Percentiles rank a stretch among this genome's conserved stretches.
Evolutionary conservation across 1,139 yeast genomes (phyloP).

Genomic region (Debaryomyces nepalensis): DNA sequence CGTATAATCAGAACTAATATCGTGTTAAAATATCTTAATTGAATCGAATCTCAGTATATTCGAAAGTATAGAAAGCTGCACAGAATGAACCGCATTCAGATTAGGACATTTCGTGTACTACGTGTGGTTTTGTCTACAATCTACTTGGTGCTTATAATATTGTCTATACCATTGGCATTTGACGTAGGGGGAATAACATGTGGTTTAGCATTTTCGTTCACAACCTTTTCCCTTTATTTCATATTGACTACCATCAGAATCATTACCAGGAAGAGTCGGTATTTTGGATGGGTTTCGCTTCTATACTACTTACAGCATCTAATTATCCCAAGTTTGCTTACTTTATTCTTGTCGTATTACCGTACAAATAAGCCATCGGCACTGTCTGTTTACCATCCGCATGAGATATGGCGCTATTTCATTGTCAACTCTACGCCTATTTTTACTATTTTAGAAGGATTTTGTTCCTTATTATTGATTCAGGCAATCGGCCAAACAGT

Average conservation of each 20-base stretch:
- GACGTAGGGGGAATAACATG: conserved; percentile 92
- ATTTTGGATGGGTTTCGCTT: conserved; percentile 57
- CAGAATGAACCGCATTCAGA: conserved; percentile 1
- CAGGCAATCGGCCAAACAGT: conserved; percentile 90
- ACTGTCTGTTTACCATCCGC: conserved; percentile 21
- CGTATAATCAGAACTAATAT: conserved; percentile 1
- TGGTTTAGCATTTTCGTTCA: conserved; percentile 84
- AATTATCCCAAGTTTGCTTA: conserved; percentile 78
- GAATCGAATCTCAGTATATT: neutral
- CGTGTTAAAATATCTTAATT: neutral
- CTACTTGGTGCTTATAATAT: conserved; percentile 68
- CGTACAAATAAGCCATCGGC: conserved; percentile 21
- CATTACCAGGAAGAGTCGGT: conserved; percentile 51
- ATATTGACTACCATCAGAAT: conserved; percentile 73
- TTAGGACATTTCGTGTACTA: conserved; percentile 21
- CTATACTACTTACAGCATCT: conserved; percentile 83
- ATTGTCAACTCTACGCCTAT: conserved; percentile 83
- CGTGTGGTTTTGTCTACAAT: conserved; percentile 54
- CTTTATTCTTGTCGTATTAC: conserved; percentile 65
- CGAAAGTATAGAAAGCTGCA: conserved; percentile 2
- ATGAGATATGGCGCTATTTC: conserved; percentile 64
- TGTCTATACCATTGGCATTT: conserved; percentile 92
- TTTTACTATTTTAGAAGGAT: conserved; percentile 89
- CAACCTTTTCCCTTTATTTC: conserved; percentile 71
- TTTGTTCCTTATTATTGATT: conserved; percentile 84